These are phyloP conservation scores for Hippophae gyantsensis DNA, from an alignment of 306 rosid genomes.

Conservation along the genomic window DNA sequence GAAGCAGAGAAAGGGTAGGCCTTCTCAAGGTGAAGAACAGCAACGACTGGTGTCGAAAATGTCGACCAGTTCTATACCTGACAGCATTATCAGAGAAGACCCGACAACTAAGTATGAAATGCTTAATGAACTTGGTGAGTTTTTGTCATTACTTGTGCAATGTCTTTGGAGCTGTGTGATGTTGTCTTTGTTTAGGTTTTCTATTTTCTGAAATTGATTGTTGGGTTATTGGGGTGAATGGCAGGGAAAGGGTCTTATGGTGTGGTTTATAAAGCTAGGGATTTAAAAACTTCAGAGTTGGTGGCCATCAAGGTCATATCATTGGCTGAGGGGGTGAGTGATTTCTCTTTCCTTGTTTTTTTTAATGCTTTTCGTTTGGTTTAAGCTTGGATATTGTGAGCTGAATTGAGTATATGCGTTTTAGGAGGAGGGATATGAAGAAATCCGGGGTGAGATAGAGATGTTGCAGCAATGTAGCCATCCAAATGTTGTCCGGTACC, in stretches of 20 bases:
- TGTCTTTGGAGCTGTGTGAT: neutral
- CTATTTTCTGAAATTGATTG: slow-evolving; percentile 4
- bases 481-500: slow-evolving; percentile 95
- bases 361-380: slow-evolving; percentile 3
- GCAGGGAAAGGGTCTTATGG: slow-evolving; percentile 98
- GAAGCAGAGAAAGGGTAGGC: slow-evolving; percentile 55
- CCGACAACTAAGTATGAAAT: slow-evolving; percentile 81
- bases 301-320: slow-evolving; percentile 96
- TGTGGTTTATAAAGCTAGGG: slow-evolving; percentile 94
- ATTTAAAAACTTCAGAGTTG: slow-evolving; percentile 76
- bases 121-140: slow-evolving; percentile 92
- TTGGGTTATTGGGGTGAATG: slow-evolving; percentile 12
- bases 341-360: neutral
- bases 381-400: slow-evolving; percentile 11
- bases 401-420: slow-evolving; percentile 15
- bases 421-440: slow-evolving; percentile 98
- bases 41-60: slow-evolving; percentile 47
- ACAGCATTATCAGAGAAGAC: slow-evolving; percentile 81
- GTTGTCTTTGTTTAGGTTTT: slow-evolving; percentile 5
- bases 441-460: slow-evolving; percentile 96
- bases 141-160: neutral
- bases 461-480: slow-evolving; percentile 98
- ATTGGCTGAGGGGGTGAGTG: slow-evolving; percentile 74
- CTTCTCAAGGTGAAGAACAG: slow-evolving; percentile 52
- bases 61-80: slow-evolving; percentile 88